These are phyloP conservation scores for Suillus sp. DNA, from an alignment of 768 basidiomycete species.

Conservation along the genomic window DNA sequence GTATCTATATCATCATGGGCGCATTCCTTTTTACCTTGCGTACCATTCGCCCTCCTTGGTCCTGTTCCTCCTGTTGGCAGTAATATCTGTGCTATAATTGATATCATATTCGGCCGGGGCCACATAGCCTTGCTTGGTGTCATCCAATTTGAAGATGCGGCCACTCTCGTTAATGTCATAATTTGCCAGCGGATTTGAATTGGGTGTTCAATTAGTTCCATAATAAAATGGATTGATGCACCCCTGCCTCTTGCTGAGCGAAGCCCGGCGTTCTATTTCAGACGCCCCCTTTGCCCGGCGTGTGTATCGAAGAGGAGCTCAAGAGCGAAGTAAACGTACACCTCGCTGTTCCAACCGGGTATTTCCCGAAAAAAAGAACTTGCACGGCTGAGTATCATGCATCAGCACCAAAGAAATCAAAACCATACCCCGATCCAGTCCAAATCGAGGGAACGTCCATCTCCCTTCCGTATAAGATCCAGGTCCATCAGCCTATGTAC, in stretches of 20 bases:
- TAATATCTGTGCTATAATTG: slow-evolving; percentile 3
- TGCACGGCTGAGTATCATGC: not conserved
- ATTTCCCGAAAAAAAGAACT: not conserved
- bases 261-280: not conserved
- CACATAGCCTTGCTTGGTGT: not conserved
- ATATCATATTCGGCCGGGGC: not conserved
- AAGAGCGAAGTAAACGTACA: not conserved
- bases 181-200: not conserved
- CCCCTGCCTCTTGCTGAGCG: not conserved
- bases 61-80: not conserved
- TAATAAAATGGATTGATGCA: not conserved
- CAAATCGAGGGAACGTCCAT: not conserved
- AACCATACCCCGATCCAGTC: not conserved
- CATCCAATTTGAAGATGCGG: not conserved
- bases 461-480: not conserved
- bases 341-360: not conserved
- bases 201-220: not conserved
- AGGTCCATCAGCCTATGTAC: not conserved
- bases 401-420: slow-evolving; percentile 1
- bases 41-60: not conserved
- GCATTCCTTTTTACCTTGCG: not conserved
- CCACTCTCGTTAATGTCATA: not conserved
- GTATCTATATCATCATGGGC: not conserved
- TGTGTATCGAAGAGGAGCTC: not conserved
- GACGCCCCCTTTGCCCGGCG: not conserved